phyloP scores from a whole-genome alignment of 306 rosid genomes.

The Urtica urens region DNA sequence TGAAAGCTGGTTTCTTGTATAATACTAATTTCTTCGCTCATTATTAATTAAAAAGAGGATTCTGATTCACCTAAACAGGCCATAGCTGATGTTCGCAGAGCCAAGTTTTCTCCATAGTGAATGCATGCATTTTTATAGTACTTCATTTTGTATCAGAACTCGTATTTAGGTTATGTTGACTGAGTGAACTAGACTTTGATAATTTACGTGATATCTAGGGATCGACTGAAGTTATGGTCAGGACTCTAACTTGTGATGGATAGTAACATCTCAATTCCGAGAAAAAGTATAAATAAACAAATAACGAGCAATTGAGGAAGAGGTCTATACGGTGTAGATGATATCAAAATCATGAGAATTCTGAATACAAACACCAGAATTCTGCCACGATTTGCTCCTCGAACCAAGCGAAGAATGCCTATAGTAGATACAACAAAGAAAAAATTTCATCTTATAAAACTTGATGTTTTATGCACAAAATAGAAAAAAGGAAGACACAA shows the following conservation, averaged over 20 bases:
- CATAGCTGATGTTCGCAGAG: too few species aligned
- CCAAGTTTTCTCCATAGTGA: too few species aligned
- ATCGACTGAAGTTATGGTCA: not conserved
- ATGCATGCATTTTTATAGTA: not conserved
- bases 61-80: too few species aligned
- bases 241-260: not conserved
- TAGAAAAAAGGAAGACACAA: not conserved
- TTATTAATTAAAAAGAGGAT: too few species aligned
- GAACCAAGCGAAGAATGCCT: slow-evolving; percentile 72
- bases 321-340: slow-evolving; percentile 73
- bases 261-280: not conserved
- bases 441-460: not conserved
- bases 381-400: slow-evolving; percentile 53
- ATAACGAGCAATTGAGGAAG: slow-evolving; percentile 6
- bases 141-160: not conserved
- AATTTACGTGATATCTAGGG: not conserved
- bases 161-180: too few species aligned
- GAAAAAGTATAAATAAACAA: slow-evolving; percentile 1
- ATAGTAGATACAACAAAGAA: slow-evolving; percentile 15
- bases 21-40: too few species aligned
- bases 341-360: slow-evolving; percentile 68
- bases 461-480: not conserved
- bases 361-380: slow-evolving; percentile 74
- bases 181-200: too few species aligned
- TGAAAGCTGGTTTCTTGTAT: too few species aligned